A percentile compares a stretch with the other conserved stretches of the same genome.
Conservation (phyloP, 106 monocot genomes). For the Acanthochlamys bracteata region DNA sequence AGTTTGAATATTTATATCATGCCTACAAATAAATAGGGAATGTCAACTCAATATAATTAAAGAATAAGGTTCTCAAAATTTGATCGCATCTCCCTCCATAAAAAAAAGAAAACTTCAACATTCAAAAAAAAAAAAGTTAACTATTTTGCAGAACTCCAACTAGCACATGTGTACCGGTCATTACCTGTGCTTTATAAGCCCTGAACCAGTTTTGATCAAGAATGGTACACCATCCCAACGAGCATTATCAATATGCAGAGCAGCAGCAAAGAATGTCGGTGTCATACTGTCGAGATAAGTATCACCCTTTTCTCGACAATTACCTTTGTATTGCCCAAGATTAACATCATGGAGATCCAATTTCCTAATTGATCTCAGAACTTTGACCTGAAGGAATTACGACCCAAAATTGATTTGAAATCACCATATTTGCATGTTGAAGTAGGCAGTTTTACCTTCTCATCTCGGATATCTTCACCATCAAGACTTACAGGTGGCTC, state of each 20-base stretch:
- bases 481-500: conserved; percentile 90
- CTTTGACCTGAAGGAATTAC: conserved; percentile 53
- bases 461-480: conserved; percentile 89
- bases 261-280: conserved; percentile 85
- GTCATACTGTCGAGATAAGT: conserved; percentile 42
- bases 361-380: conserved; percentile 74
- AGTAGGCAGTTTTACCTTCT: conserved; percentile 43
- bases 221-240: conserved; percentile 94
- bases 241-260: conserved; percentile 82
- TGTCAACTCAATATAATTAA: too few species aligned
- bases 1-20: too few species aligned
- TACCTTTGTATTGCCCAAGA: conserved; percentile 69
- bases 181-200: conserved; percentile 80
- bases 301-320: conserved; percentile 13
- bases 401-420: neutral
- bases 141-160: too few species aligned
- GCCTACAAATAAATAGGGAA: too few species aligned
- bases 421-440: neutral
- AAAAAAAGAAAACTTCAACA: too few species aligned
- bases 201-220: conserved; percentile 71
- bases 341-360: conserved; percentile 66
- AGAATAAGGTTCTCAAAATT: too few species aligned
- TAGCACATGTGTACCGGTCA: too few species aligned
- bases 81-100: too few species aligned
- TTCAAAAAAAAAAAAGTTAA: too few species aligned